These are phyloP conservation scores for Sphaerulina populicola DNA, from an alignment of 2,329 filamentous ascomycete genomes.

Conservation along the genomic window DNA sequence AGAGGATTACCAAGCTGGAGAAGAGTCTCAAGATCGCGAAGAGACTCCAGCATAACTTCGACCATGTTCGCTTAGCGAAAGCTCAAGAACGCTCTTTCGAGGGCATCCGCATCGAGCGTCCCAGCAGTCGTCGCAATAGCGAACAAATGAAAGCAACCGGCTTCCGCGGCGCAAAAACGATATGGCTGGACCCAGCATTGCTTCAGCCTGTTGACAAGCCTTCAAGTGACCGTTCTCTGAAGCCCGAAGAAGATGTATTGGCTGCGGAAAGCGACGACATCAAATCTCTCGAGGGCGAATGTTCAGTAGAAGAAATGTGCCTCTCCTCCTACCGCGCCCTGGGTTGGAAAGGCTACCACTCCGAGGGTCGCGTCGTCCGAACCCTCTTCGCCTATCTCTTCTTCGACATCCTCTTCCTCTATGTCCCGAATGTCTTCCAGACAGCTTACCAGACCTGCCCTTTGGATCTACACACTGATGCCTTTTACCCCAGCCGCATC, in stretches of 20 bases:
- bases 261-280: slow-evolving; percentile 1
- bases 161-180: slow-evolving; percentile 57
- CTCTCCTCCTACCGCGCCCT: slow-evolving; percentile 71
- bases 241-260: slow-evolving; percentile 1
- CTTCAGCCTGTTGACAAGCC: background rate
- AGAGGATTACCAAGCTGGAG: slow-evolving; percentile 85
- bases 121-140: slow-evolving; percentile 26
- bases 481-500: slow-evolving; percentile 77
- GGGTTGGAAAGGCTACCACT: slow-evolving; percentile 92
- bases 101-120: slow-evolving; percentile 61
- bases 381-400: slow-evolving; percentile 80
- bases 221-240: background rate
- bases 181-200: slow-evolving; percentile 65
- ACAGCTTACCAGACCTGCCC: slow-evolving; percentile 92
- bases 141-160: slow-evolving; percentile 28
- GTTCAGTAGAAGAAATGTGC: slow-evolving; percentile 90
- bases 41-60: slow-evolving; percentile 85
- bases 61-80: slow-evolving; percentile 68
- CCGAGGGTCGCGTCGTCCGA: slow-evolving; percentile 83
- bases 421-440: slow-evolving; percentile 94
- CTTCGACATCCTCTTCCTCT: slow-evolving; percentile 85
- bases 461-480: slow-evolving; percentile 83
- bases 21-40: slow-evolving; percentile 73
- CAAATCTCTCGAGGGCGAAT: slow-evolving; percentile 50
- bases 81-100: slow-evolving; percentile 67